Base-by-base conservation (phyloP, 768 basidiomycete species). In the Amanita pallidorosea region DNA sequence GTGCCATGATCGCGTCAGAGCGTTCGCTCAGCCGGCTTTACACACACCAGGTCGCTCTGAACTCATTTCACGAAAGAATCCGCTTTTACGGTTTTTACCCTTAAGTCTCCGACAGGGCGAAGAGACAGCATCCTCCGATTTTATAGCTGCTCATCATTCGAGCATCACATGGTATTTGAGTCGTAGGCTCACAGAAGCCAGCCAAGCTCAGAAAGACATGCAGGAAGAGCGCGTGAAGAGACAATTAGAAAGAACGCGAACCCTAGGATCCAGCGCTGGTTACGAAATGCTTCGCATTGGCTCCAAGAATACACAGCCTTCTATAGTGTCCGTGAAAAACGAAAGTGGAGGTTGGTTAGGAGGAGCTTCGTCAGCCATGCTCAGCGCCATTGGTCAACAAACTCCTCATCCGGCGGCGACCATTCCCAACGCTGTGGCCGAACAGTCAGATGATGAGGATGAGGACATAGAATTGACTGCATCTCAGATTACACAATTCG, bases 161-260 rank as follows among this genome's bases (percentile, higher is more conserved):
- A 80, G 86, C 59, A 79, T 99, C 56, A 88, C 90, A 11, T 93
- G 92, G 85, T 94, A 84, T 67, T 79, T 99, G 51, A 85, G 78
- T 61, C 76, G 85, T 46, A 79, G 86, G 35, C 74, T 99, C 34
- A 76, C 91, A 0, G 80, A 87, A 55, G 79, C 84, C 22, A 85
- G 88, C 57, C 81, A 89, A 59, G 72, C 62, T 13, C 85, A 95
- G 57, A 85, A 85, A 57, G 83, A 88, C 56, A 77, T 97, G 72
- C 96, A 99, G 66, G 95, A 97, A 65, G 91, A 95, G 63, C 83
- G 96, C 45, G 77, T 93, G 49, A 85, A 83, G 63, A 80, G 95
- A 4, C 88, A 95, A 60, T 67, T 86, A 53, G 96, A 98, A 63
- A 75, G 90, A 53, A 80, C 84, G 11, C 77, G 77, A 52, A 88